Percentiles rank a stretch among this genome's conserved stretches.
These are phyloP conservation scores for Tuber borchii DNA, from an alignment of 495 filamentous ascomycete species.

Conservation along the genomic window DNA sequence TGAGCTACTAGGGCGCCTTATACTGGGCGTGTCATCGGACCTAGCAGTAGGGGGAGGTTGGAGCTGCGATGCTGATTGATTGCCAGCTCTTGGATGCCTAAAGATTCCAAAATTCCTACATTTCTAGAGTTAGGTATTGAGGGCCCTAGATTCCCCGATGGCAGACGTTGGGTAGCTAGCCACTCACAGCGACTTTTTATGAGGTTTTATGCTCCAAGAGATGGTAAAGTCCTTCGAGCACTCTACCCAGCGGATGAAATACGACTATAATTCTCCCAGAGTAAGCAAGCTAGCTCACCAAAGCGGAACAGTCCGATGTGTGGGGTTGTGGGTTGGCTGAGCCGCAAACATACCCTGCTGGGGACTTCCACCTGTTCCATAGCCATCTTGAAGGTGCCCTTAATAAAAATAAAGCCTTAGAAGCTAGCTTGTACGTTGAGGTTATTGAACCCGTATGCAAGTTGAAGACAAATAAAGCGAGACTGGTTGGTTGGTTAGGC, in stretches of 20 bases:
- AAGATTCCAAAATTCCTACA: conserved; percentile 86
- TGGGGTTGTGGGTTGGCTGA: conserved; percentile 9
- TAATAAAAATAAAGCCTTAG: not conserved
- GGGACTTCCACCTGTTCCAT: conserved; percentile 98
- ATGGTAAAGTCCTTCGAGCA: conserved; percentile 84
- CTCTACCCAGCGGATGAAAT: conserved; percentile 94
- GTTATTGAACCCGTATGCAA: not conserved
- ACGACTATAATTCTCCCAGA: conserved; percentile 56
- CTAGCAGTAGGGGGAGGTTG: conserved; percentile 46
- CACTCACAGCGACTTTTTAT: conserved; percentile 82
- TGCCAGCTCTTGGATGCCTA: conserved; percentile 77
- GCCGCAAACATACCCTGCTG: conserved; percentile 66
- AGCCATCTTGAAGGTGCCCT: conserved; percentile 47
- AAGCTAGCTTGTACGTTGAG: not conserved
- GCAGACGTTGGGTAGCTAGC: conserved; percentile 1
- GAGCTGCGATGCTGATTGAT: conserved; percentile 51
- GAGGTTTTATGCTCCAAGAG: conserved; percentile 94
- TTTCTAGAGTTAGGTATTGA: conserved; percentile 14
- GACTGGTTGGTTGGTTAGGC: not conserved
- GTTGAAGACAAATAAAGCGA: not conserved
- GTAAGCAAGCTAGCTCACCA: not conserved
- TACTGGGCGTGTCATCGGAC: conserved; percentile 40
- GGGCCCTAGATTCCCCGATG: not conserved
- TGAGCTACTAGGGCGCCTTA: conserved; percentile 38
- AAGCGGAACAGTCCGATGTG: conserved; percentile 4